Base-by-base conservation (phyloP, 106 monocot genomes). In the Dioscorea dumetorum region DNA sequence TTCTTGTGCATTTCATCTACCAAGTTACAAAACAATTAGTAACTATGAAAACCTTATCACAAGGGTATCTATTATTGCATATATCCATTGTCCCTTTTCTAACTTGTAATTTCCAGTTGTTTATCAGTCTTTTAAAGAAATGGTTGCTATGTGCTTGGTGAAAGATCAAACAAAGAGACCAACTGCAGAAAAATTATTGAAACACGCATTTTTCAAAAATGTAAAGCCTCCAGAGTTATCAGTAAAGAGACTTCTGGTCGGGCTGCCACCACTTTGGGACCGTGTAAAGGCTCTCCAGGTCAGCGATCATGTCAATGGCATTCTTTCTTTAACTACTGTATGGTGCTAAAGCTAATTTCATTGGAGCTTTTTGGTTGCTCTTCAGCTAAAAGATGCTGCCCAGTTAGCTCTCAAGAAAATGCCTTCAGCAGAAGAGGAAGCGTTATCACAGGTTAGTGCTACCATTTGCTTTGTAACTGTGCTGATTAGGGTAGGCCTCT, bases 131-230 rank as follows among this genome's bases (percentile, higher is more conserved):
- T 95, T 91, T 73, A 95, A 91, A 79, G 91, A 95, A 77, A 95
- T 95, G 91, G 91, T 91, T 67, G 88, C 91, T 20, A 95, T 91
- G 95, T 95, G 95, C 79, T 81, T 95, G 83, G 95, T 91, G 52
- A 95, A 95, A 88, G 95, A 95, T 79, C 95, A 80, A 78, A 80
- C 85, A 63, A 95, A 91, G 77, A 95, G 95, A 75, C 95, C 95
- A 82, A 85, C 91, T 57, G 87, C 91, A 63, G 91, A 91, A 72
- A 88, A 88, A 57, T 76, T 95, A n/a, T 74, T 91, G 60, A 95
- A 95, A 61, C 95, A 91, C 64, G 77, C 85, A 13, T 91, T 95
- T 77, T 95, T 95, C 79, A 95, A 86, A 66, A 50, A 72, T 73
- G 91, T 73, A 20, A 95, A 88, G 59, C 72, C 95, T 69, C 85